Conservation (phyloP, 1,139 yeast genomes). For the Kurtzmaniella quercitrusa region DNA sequence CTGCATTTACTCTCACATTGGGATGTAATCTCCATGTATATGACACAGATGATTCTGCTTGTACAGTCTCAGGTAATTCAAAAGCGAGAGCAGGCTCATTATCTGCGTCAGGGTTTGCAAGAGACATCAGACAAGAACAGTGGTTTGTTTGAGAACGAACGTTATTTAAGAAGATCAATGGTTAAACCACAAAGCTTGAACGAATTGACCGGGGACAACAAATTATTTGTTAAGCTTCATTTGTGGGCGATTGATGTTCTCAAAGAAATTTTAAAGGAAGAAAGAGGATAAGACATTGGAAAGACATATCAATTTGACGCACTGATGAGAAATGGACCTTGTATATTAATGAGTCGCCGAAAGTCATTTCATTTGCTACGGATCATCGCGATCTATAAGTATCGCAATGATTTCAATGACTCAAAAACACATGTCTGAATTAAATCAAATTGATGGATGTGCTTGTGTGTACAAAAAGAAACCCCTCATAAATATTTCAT, state of each 20-base stretch:
- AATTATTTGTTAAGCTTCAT: slow-evolving; percentile 62
- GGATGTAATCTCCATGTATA: slow-evolving; percentile 50
- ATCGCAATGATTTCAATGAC: too few species aligned
- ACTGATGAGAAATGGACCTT: not conserved
- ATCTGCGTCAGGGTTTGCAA: slow-evolving; percentile 3
- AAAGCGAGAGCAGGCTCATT: slow-evolving; percentile 12
- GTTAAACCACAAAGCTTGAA: slow-evolving; percentile 55
- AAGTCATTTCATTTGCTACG: too few species aligned
- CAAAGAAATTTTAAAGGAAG: slow-evolving; percentile 15
- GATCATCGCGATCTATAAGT: too few species aligned
- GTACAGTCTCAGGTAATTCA: slow-evolving; percentile 43
- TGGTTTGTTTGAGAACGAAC: slow-evolving; percentile 43
- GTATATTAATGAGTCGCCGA: not conserved
- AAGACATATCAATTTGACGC: too few species aligned
- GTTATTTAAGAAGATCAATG: slow-evolving; percentile 49
- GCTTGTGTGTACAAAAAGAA: not conserved
- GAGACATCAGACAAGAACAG: slow-evolving; percentile 9
- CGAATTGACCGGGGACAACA: slow-evolving; percentile 56
- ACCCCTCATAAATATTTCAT: too few species aligned
- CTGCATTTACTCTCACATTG: slow-evolving; percentile 51
- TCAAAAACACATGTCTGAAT: too few species aligned
- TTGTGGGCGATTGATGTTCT: slow-evolving; percentile 57
- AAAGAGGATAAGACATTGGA: not conserved
- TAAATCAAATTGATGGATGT: not conserved
- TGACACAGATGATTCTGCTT: slow-evolving; percentile 47